phyloP scores from a whole-genome alignment of 2,329 filamentous ascomycete species.

The Neonectria coccinea region DNA sequence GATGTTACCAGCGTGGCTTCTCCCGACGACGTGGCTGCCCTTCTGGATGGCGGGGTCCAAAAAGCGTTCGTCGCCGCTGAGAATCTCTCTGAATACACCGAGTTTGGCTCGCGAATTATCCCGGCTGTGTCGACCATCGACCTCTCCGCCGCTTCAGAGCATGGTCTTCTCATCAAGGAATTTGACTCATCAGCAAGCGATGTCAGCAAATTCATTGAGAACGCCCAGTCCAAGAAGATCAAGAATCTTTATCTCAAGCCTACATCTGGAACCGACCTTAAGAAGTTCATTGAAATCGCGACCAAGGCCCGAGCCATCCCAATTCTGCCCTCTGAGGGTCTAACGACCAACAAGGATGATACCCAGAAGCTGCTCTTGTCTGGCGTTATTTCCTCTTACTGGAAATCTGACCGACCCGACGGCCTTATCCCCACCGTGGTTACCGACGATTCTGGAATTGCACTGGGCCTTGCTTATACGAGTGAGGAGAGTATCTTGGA shows the following conservation, averaged over 20 bases:
- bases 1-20: conserved; percentile 79
- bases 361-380: conserved; percentile 68
- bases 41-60: conserved; percentile 86
- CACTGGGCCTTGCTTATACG: conserved; percentile 93
- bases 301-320: conserved; percentile 71
- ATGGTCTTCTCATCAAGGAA: conserved; percentile 64
- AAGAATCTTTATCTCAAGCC: conserved; percentile 65
- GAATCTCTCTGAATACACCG: conserved; percentile 70
- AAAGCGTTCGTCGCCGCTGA: conserved; percentile 84
- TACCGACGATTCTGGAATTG: conserved; percentile 85
- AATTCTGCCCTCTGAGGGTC: conserved; percentile 75
- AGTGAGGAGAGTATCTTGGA: conserved; percentile 90
- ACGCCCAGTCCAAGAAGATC: conserved; percentile 59
- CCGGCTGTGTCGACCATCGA: conserved; percentile 62
- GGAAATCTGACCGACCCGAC: conserved; percentile 85
- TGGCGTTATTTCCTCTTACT: conserved; percentile 78
- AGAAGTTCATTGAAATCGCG: conserved; percentile 60
- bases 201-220: conserved; percentile 57
- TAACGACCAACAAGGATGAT: conserved; percentile 77
- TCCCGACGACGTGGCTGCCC: conserved; percentile 78
- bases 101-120: conserved; percentile 68
- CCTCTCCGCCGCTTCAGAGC: conserved; percentile 59
- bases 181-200: conserved; percentile 60
- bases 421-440: conserved; percentile 91
- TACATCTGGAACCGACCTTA: conserved; percentile 58